phyloP scores from a whole-genome alignment of 1,284 basidiomycete species.

The Cryptococcus maquisensis region DNA sequence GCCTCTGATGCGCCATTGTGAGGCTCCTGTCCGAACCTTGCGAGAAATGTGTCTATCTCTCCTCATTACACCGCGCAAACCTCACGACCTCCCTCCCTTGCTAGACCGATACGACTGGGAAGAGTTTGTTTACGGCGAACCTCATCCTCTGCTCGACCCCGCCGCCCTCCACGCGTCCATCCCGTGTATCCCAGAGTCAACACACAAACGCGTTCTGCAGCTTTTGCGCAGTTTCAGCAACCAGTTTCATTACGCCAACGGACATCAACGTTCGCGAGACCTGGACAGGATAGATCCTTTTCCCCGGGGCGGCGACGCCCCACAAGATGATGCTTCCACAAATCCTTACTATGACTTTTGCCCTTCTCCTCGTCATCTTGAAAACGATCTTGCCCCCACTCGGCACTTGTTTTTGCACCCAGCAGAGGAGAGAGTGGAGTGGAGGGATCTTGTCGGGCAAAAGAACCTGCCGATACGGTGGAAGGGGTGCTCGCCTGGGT shows the following conservation, averaged over 20 bases:
- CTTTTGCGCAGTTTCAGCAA: constrained; percentile 21
- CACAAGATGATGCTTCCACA: constrained; percentile 38
- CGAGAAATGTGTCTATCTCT: constrained; percentile 33
- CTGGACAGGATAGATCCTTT: constrained; percentile 19
- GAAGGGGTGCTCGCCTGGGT: constrained; percentile 45
- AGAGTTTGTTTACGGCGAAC: constrained; percentile 7
- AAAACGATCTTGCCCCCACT: constrained; percentile 14
- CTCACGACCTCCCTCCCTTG: constrained; percentile 35
- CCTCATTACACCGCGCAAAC: constrained; percentile 36
- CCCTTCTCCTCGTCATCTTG: constrained; percentile 38
- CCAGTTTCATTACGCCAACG: background rate
- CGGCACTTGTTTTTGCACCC: constrained; percentile 40
- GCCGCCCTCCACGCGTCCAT: constrained; percentile 21
- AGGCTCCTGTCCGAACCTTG: constrained; percentile 24
- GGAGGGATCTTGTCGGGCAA: constrained; percentile 30
- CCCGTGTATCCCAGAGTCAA: constrained; percentile 14
- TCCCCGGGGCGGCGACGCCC: constrained; percentile 22
- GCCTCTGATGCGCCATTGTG: constrained; percentile 16
- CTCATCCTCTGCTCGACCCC: constrained; percentile 36
- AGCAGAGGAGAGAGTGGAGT: constrained; percentile 45
- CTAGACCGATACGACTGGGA: constrained; percentile 40
- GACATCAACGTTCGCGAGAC: background rate
- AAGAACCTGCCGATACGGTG: constrained; percentile 38
- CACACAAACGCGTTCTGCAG: constrained; percentile 29
- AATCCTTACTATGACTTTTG: constrained; percentile 46